phyloP scores from a whole-genome alignment of 148 eudicot species.

The Selenicereus undatus region DNA sequence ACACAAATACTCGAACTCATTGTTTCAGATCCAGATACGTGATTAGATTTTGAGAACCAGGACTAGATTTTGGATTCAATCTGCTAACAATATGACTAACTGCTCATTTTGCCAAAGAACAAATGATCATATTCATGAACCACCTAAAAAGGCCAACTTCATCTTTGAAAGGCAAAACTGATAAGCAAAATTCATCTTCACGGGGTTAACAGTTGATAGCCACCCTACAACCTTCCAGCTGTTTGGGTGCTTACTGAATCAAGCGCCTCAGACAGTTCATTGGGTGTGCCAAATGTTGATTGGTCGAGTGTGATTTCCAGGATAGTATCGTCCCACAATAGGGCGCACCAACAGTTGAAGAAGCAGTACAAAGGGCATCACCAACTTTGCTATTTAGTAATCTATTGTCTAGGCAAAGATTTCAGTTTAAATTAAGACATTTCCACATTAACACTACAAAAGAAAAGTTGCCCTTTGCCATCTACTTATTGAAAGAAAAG shows the following conservation, averaged over 20 bases:
- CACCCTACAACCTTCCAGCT: background rate
- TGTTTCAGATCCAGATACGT: background rate
- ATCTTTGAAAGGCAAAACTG: background rate
- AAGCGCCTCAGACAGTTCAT: no score
- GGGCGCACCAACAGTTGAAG: no score
- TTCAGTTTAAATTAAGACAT: background rate
- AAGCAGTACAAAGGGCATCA: no score
- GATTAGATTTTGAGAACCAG: background rate
- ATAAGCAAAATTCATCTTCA: background rate
- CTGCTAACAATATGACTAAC: background rate
- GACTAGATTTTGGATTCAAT: background rate
- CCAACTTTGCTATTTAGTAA: no score
- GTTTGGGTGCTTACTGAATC: no score
- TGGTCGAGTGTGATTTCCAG: no score
- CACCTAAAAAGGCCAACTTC: background rate
- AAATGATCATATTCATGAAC: no score
- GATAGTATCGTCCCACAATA: no score
- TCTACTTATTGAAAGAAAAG: background rate
- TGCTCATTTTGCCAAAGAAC: background rate
- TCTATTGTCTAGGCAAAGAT: background rate
- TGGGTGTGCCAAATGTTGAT: background rate
- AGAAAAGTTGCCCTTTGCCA: background rate
- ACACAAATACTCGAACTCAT: background rate
- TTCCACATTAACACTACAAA: background rate
- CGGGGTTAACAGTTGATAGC: background rate